Conservation (phyloP, 257 asterid genomes). For the Ligustrum vulgare region DNA sequence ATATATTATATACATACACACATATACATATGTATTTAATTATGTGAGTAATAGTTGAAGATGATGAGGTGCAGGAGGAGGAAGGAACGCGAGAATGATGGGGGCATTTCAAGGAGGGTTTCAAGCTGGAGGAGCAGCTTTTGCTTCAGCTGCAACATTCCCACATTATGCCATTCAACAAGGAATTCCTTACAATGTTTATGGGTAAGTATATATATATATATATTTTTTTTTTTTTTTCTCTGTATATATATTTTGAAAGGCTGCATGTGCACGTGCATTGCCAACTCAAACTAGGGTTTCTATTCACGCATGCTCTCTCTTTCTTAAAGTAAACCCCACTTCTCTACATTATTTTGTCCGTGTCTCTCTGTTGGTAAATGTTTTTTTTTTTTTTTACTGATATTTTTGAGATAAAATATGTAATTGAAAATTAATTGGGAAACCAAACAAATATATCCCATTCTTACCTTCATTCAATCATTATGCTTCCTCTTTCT, state of each 20-base stretch:
- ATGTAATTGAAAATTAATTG: no score
- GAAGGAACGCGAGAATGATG: slow-evolving; percentile 68
- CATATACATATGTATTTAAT: not conserved
- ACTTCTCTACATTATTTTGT: slow-evolving; percentile 26
- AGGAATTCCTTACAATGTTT: slow-evolving; percentile 90
- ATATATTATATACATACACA: no score
- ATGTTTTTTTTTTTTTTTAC: no score
- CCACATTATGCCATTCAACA: slow-evolving; percentile 94
- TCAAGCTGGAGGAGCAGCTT: slow-evolving; percentile 56
- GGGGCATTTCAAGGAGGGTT: slow-evolving; percentile 64
- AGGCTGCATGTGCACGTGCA: slow-evolving; percentile 47
- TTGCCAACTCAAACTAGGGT: slow-evolving; percentile 50
- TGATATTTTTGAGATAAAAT: no score
- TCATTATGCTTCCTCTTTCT: slow-evolving; percentile 23
- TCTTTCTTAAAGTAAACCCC: slow-evolving; percentile 1
- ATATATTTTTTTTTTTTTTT: not conserved
- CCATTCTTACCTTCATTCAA: slow-evolving; percentile 29
- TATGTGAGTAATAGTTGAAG: not conserved
- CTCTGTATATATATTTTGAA: slow-evolving; percentile 15
- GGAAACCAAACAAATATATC: not conserved
- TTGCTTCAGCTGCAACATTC: slow-evolving; percentile 70
- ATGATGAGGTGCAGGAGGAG: slow-evolving; percentile 40
- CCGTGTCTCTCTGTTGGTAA: not conserved
- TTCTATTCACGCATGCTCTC: slow-evolving; percentile 45
- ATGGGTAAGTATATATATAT: slow-evolving; percentile 49